Conservation (phyloP, 768 basidiomycete genomes). For the Calocybe gangraenosa region DNA sequence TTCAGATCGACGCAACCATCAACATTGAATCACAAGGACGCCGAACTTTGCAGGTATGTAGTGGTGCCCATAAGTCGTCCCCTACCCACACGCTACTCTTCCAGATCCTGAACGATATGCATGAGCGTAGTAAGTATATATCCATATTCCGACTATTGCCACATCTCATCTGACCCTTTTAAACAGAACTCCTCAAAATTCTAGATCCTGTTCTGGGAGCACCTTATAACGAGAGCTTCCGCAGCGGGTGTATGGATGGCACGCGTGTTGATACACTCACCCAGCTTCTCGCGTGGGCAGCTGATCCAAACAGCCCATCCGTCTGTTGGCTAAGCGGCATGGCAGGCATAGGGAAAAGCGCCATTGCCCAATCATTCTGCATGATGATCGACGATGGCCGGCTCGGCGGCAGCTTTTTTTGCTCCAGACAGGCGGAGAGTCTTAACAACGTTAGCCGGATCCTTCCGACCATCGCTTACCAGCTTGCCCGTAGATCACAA, state of each 20-base stretch:
- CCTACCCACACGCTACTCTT: no score
- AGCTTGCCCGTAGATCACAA: background rate
- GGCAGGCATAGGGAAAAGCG: conserved; percentile 20
- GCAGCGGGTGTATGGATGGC: background rate
- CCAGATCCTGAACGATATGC: no score
- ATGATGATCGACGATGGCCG: background rate
- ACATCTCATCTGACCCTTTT: no score
- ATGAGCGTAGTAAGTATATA: no score
- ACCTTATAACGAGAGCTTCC: no score
- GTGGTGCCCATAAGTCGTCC: no score
- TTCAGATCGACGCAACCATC: no score
- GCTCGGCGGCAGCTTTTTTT: conserved; percentile 8
- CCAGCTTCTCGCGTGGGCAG: conserved; percentile 11
- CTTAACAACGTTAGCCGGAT: background rate
- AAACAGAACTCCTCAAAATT: no score
- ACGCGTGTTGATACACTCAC: conserved; percentile 10
- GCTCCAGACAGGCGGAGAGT: background rate
- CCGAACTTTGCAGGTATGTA: no score
- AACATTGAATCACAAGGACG: no score
- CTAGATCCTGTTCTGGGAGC: no score
- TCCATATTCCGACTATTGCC: no score
- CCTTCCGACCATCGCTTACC: background rate
- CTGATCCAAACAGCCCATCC: background rate
- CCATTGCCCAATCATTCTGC: conserved; percentile 18
- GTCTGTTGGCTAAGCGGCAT: conserved; percentile 21